Evolutionary conservation across 352 stramenopile genomes (phyloP).

Genomic region (Thalassiosira gravida): DNA sequence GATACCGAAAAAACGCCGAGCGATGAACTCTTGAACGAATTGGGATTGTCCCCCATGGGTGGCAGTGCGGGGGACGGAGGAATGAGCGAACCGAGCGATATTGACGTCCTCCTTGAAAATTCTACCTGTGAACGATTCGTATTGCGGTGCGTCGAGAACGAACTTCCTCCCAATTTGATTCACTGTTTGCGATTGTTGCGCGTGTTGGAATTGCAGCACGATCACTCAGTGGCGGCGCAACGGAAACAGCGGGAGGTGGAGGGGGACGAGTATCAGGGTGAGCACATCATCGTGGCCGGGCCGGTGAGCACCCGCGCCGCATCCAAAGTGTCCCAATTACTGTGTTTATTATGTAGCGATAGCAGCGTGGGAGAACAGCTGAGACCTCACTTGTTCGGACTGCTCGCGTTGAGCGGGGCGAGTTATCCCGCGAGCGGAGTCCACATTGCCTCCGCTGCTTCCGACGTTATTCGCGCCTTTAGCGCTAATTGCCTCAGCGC

Average conservation of each 20-base stretch:
- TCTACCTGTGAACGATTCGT: conserved; percentile 79
- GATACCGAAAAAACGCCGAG: not conserved
- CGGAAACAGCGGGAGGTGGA: conserved; percentile 11
- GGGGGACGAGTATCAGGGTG: conserved; percentile 27
- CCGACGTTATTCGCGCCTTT: conserved; percentile 82
- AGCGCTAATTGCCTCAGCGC: conserved; percentile 68
- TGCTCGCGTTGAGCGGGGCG: conserved; percentile 76
- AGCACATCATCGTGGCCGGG: conserved; percentile 12
- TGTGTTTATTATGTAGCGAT: conserved; percentile 76
- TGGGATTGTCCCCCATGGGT: not conserved
- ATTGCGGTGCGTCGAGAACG: conserved; percentile 83
- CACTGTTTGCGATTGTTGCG: conserved; percentile 83
- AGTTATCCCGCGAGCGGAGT: conserved; percentile 74
- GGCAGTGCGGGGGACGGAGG: not conserved
- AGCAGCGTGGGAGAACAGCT: conserved; percentile 80
- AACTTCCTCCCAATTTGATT: conserved; percentile 85
- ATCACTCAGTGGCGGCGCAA: conserved; percentile 33
- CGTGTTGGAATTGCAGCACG: conserved; percentile 84
- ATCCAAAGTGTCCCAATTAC: conserved; percentile 67
- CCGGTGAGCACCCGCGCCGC: conserved; percentile 61
- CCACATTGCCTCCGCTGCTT: conserved; percentile 75
- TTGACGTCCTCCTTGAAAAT: conserved; percentile 77
- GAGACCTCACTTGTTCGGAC: conserved; percentile 82
- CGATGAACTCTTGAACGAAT: not conserved
- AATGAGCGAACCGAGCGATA: conserved; percentile 50